Conservation (phyloP, 2,329 filamentous ascomycete species). For the Phoma sp. region DNA sequence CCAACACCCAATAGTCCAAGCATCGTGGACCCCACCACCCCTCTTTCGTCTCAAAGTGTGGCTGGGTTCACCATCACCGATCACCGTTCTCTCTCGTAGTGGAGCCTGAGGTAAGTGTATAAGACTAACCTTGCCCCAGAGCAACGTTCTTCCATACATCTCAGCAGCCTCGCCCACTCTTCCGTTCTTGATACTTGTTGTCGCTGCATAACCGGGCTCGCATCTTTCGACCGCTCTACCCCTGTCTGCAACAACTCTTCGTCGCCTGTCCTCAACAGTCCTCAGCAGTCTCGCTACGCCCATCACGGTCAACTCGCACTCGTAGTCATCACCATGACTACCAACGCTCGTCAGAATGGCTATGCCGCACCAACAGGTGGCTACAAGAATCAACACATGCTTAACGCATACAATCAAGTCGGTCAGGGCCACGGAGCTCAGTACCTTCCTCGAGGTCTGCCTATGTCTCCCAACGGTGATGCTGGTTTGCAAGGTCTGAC, state of each 20-base stretch:
- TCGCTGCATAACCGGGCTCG: conserved; percentile 15
- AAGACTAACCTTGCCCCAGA: conserved; percentile 28
- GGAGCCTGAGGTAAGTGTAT: not conserved
- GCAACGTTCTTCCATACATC: conserved; percentile 44
- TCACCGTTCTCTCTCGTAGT: conserved; percentile 14
- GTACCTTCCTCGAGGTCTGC: conserved; percentile 48
- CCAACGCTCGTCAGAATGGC: conserved; percentile 42
- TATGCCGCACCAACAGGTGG: conserved; percentile 33
- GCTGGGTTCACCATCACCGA: conserved; percentile 30
- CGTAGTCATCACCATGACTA: conserved; percentile 30
- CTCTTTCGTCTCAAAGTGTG: conserved; percentile 2
- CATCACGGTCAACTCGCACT: conserved; percentile 3
- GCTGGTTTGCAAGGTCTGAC: conserved; percentile 43
- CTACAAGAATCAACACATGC: conserved; percentile 45
- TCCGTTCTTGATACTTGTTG: conserved; percentile 26
- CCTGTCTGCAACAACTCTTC: conserved; percentile 10
- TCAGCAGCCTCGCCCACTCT: conserved; percentile 31
- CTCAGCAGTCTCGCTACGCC: conserved; percentile 1
- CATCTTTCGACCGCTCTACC: conserved; percentile 13
- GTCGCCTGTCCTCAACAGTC: conserved; percentile 1
- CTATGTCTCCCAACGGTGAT: conserved; percentile 42
- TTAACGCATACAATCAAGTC: conserved; percentile 40
- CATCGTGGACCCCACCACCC: conserved; percentile 6
- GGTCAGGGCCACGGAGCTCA: conserved; percentile 42
- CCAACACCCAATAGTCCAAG: not conserved